A percentile compares a stretch with the other conserved stretches of the same genome.
phyloP scores from a whole-genome alignment of 352 stramenopile genomes.

The Thalassiosira hispida region DNA sequence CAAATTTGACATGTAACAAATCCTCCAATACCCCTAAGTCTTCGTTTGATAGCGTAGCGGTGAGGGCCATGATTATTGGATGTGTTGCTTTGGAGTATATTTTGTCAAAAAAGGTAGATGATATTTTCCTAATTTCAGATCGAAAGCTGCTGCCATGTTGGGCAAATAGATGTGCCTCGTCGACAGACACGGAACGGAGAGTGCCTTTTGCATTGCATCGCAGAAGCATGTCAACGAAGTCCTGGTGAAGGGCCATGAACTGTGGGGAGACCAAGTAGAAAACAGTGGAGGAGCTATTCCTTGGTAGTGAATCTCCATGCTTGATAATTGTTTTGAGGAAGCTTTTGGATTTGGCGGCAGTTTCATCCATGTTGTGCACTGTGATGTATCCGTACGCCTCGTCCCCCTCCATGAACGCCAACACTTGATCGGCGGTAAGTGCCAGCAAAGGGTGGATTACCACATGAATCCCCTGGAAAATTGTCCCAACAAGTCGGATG shows the following conservation, averaged over 20 bases:
- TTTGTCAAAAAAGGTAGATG: neutral
- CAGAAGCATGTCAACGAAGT: neutral
- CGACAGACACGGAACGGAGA: neutral
- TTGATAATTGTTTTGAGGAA: neutral
- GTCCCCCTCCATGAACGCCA: neutral
- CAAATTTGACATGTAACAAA: neutral
- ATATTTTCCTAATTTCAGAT: constrained; percentile 7
- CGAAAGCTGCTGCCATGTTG: constrained; percentile 6
- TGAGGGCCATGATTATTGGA: neutral
- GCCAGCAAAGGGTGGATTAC: constrained; percentile 5
- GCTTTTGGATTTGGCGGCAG: neutral
- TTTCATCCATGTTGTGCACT: constrained; percentile 1
- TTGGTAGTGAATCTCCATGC: neutral
- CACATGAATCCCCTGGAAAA: neutral
- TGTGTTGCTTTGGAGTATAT: neutral
- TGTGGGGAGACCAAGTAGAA: constrained; percentile 11
- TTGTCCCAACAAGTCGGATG: constrained; percentile 5
- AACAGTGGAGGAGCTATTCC: neutral
- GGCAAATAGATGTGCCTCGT: constrained; percentile 3
- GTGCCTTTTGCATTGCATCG: neutral
- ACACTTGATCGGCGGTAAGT: constrained; percentile 1
- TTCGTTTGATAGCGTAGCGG: neutral
- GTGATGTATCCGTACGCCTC: neutral
- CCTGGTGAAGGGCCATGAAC: neutral
- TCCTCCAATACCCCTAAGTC: neutral